Evolutionary conservation across 441 rosid species (phyloP), one percentile per base, ranked within the genome.

Genomic region (Jatropha podagrica): DNA sequence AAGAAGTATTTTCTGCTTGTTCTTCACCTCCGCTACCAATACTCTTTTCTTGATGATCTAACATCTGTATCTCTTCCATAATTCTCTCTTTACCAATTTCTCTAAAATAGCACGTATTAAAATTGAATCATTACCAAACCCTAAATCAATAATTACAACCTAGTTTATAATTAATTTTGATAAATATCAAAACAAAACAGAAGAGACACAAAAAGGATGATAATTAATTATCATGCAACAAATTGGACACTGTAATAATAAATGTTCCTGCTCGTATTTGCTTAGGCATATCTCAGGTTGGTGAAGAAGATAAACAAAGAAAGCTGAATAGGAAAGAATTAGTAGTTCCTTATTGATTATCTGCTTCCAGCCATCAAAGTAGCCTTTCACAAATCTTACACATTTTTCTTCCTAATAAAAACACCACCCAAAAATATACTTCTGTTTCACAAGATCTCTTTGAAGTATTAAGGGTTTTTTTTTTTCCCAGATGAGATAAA

Each of bases 1-100:
- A 32, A 15, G 82, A 80, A 32, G 59, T 72, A 40, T 65, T 76
- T 61, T 76, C 86, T 42, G 79, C 81, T 52, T 69, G 81, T 48
- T 78, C 81, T 9, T 83, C 80, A 61, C 55, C 49, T 7, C 38
- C 74, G 42, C 38, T 59, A 9, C 51, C 68, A 32, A 27, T 56
- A 9, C 72, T 77, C 76, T 27, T 76, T 48, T 76, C 85, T 73
- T 75, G 80, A 54, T 18, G 7, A 32, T 61, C 76, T 26, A 14
- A 9, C 7, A 65, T 73, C 61, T 78, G 76, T 56, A 72, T 12
- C 61, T 63, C 81, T 74, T 80, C 77, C 56, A 27, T 70, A 32
- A 14, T 37, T 5, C 40, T 15, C 3, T 52, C 58, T 56, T 32
- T 65, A 44, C 48, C 72, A 58, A 17, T 65, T 68, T 12, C 71